A percentile compares a stretch with the other conserved stretches of the same genome.
phyloP scores from a whole-genome alignment of 2,329 filamentous ascomycete genomes.

The Parascedosporium putredinis region DNA sequence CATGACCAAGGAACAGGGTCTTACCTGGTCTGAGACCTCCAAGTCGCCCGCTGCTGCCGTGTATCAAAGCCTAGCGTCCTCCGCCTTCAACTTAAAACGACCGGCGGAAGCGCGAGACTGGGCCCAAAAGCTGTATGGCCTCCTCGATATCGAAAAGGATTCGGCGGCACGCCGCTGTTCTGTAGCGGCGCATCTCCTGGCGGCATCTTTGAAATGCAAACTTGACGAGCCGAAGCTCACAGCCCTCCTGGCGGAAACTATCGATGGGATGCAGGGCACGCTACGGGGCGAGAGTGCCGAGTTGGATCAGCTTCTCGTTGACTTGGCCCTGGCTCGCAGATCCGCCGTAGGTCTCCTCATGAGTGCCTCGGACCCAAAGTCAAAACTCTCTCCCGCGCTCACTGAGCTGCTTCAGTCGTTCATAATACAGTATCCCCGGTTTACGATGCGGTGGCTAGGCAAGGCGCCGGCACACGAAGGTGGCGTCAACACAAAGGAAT shows the following conservation, averaged over 20 bases:
- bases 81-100: conserved; percentile 34
- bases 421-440: conserved; percentile 47
- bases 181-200: conserved; percentile 42
- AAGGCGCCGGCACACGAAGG: conserved; percentile 37
- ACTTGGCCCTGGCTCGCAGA: conserved; percentile 44
- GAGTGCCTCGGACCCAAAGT: background rate
- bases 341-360: conserved; percentile 40
- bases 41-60: conserved; percentile 35
- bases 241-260: conserved; percentile 34
- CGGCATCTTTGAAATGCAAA: conserved; percentile 39
- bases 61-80: conserved; percentile 41
- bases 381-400: conserved; percentile 13
- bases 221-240: conserved; percentile 26
- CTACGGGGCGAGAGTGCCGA: conserved; percentile 49
- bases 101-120: conserved; percentile 44
- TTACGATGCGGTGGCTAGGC: conserved; percentile 52
- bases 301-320: conserved; percentile 49
- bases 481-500: conserved; percentile 40
- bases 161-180: conserved; percentile 41
- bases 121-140: conserved; percentile 34
- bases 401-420: conserved; percentile 40
- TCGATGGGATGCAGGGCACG: conserved; percentile 45
- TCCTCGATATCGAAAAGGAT: conserved; percentile 28
- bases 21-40: conserved; percentile 24
- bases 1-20: conserved; percentile 23